Base-by-base conservation (phyloP, 768 basidiomycete genomes). In the Favolaschia claudopus region DNA sequence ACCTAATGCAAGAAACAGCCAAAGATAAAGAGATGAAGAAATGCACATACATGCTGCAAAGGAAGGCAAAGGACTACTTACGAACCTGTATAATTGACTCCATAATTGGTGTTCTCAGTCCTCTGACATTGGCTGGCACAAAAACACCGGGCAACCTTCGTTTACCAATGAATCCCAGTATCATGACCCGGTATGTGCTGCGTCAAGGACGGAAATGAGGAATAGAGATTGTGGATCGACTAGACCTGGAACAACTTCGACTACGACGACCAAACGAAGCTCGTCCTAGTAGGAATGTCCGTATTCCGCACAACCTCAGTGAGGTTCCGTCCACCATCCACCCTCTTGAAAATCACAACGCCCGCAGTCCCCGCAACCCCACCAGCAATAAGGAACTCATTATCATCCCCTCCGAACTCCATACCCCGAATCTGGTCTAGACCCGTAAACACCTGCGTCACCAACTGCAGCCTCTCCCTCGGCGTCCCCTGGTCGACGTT, bases 331-430 rank as follows among this genome's bases (percentile, higher is more conserved):
- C 89, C 88, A 2, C 80, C 77, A 17, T 85, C 76, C 3, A 78
- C 80, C 55, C 89, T 79, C 70, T 79, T 75, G 63, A 85, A 79
- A n/a, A 89, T 74, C 24, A 80, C 76, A 10, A 88, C 81, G 1
- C 89, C 88, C 3, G 77, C 84, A 22, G 72, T 74, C 17, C 86
- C 86, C 5, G 76, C 79, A 25, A 76, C 73, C 22, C 85, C 87
- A 8, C 81, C 79, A 24, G 86, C 86, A 36, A 88, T 75, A 27
- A 89, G 72, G 65, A 79, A 85, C 63, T 77, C 78, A 38, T 79
- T 77, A 42, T 77, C 78, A 20, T 77, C 76, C 67, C 12, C 77
- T 68, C 76, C 71, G 7, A 81, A 68, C 72, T 74, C 67, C 78
- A 83, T 81, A 17, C 81, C 82, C 22, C 80, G 74, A 27, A 83